Evolutionary conservation across 2,329 filamentous ascomycete species (phyloP).

Genomic region (Malbranchea zuffiana): DNA sequence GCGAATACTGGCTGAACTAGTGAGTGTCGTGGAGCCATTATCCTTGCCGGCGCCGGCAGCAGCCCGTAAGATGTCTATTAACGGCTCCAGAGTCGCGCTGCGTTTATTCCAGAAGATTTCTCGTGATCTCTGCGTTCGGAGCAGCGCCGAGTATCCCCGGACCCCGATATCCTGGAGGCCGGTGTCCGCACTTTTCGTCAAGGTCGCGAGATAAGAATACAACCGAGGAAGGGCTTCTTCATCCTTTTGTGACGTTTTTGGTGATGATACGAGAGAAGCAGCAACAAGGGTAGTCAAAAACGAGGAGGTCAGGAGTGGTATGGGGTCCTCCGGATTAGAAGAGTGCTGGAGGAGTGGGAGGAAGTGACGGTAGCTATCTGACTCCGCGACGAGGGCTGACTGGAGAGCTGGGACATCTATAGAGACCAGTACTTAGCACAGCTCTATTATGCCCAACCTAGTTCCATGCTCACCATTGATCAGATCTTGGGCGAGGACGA

Average conservation of each 20-base stretch:
- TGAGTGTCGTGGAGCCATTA: constrained; percentile 49
- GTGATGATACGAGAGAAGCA: constrained; percentile 48
- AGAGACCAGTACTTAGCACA: neutral
- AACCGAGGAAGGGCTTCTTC: constrained; percentile 68
- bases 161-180: constrained; percentile 93
- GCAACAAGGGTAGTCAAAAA: constrained; percentile 73
- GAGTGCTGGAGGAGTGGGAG: constrained; percentile 75
- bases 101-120: constrained; percentile 85
- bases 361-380: constrained; percentile 64
- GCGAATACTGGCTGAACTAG: constrained; percentile 48
- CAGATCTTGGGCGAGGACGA: constrained; percentile 79
- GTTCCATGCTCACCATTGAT: constrained; percentile 56
- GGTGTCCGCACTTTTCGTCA: constrained; percentile 76
- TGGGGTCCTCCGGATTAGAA: constrained; percentile 70
- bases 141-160: constrained; percentile 74
- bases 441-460: constrained; percentile 1
- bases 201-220: constrained; percentile 71
- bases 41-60: constrained; percentile 65
- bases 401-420: constrained; percentile 70
- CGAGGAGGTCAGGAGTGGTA: constrained; percentile 79
- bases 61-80: constrained; percentile 67
- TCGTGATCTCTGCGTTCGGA: constrained; percentile 63
- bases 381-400: constrained; percentile 61
- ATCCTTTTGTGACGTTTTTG: constrained; percentile 51
- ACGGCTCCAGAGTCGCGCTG: constrained; percentile 68